Evolutionary conservation across 2,329 filamentous ascomycete genomes (phyloP).

Genomic region (Trichothecium sympodiale): DNA sequence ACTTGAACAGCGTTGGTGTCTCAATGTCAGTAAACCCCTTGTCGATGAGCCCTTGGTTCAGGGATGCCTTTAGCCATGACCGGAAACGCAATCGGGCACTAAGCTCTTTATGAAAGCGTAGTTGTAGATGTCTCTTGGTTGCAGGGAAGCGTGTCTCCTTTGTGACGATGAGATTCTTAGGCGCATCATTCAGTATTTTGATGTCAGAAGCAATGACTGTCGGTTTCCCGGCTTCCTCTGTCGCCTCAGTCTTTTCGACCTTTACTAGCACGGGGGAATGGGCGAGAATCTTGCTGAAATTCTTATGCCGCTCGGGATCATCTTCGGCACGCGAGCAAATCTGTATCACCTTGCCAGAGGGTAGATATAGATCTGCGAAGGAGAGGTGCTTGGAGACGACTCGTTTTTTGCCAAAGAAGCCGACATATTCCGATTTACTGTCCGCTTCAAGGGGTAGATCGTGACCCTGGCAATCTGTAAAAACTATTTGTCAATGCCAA

Average conservation of each 20-base stretch:
- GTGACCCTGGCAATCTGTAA: conserved; percentile 15
- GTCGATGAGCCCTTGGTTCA: conserved; percentile 41
- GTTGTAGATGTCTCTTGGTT: conserved; percentile 69
- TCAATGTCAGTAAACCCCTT: conserved; percentile 69
- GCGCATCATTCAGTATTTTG: conserved; percentile 20
- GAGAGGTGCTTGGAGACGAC: conserved; percentile 58
- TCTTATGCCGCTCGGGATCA: conserved; percentile 23
- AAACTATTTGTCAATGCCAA: background rate
- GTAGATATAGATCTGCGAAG: conserved; percentile 49
- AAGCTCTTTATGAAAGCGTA: conserved; percentile 62
- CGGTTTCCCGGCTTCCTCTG: conserved; percentile 22
- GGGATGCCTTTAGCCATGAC: conserved; percentile 41
- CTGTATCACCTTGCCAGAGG: conserved; percentile 30
- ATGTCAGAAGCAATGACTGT: conserved; percentile 55
- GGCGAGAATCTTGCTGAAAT: conserved; percentile 33
- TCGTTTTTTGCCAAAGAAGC: conserved; percentile 60
- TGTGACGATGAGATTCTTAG: conserved; percentile 63
- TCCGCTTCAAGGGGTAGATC: conserved; percentile 10
- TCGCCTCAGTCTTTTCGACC: conserved; percentile 20
- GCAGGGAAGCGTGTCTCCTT: conserved; percentile 63
- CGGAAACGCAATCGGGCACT: conserved; percentile 61
- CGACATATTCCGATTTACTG: conserved; percentile 22
- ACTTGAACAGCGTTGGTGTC: conserved; percentile 92
- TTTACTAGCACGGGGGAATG: conserved; percentile 42
- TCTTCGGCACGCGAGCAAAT: conserved; percentile 28